Percentiles rank a stretch among this genome's conserved stretches.
phyloP scores from a whole-genome alignment of 176 grass and related monocot genomes.

The Oryza punctata region DNA sequence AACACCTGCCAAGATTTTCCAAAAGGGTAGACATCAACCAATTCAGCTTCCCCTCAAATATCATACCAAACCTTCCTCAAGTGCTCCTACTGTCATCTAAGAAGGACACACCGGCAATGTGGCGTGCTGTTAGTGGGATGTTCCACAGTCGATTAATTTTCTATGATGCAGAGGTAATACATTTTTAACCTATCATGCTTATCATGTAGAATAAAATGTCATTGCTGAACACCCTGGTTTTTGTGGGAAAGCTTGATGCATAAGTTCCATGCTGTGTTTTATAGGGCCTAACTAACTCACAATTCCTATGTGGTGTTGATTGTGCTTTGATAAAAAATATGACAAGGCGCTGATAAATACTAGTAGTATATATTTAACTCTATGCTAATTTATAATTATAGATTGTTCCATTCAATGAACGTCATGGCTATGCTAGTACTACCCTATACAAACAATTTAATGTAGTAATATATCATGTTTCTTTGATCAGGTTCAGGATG shows the following conservation, averaged over 20 bases:
- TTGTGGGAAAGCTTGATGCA: conserved; percentile 6
- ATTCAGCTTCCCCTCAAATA: conserved; percentile 59
- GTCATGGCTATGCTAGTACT: conserved; percentile 9
- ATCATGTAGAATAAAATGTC: neutral
- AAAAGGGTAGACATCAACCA: conserved; percentile 61
- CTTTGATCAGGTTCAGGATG: conserved; percentile 63
- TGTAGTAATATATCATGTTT: neutral
- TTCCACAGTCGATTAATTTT: conserved; percentile 67
- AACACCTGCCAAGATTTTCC: conserved; percentile 89
- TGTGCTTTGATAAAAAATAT: neutral
- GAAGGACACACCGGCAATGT: conserved; percentile 89
- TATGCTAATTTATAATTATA: neutral
- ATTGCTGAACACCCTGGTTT: neutral
- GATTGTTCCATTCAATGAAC: neutral
- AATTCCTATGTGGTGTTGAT: neutral
- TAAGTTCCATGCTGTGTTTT: neutral
- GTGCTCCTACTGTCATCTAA: conserved; percentile 78
- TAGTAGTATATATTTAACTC: neutral
- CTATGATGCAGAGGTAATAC: conserved; percentile 77
- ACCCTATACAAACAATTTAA: neutral
- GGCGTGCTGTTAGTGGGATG: conserved; percentile 85
- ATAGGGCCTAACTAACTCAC: neutral
- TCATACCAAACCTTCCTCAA: conserved; percentile 66
- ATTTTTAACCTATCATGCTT: neutral
- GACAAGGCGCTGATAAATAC: neutral